Evolutionary conservation across 2,329 filamentous ascomycete species (phyloP), one percentile per base, ranked within the genome.

Genomic region (Aspergillus sp.): DNA sequence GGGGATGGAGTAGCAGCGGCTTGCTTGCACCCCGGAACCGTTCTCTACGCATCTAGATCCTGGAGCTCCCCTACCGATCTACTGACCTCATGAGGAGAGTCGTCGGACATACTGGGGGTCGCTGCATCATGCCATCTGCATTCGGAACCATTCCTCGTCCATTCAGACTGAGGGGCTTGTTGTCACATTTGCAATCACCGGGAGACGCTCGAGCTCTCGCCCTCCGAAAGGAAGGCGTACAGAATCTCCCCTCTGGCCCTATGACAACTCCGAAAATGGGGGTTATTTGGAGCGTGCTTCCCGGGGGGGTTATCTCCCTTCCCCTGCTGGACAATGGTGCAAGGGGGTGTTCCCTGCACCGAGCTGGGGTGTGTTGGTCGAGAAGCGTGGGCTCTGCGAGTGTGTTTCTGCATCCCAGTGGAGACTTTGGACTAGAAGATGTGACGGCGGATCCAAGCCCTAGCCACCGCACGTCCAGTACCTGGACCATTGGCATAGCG

Each of bases 321-420:
- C 49, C 40, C 49, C 50, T 53, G 40, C 45, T 47, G 38, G 36
- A 36, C 17, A 9, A 33, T 36, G 32, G 53, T 52, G 51, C 55
- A 57, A 52, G 52, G 45, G 53, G 59, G 54, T 33, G 22, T n/a
- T 50, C 51, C 47, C 33, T 43, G 40, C 4, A 6, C 16, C 16
- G 19, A 51, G 38, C 33, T 5, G 43, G 38, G 52, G 59, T 66
- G 63, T 58, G 65, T 58, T 67, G 63, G 64, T 63, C 57, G 42
- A 63, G 59, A 38, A 63, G 65, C 67, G 62, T 70, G 65, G 65
- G 63, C 64, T 58, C 64, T 70, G 66, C 65, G 64, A 59, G 60
- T 62, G 60, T 64, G 58, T 59, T 61, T 58, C 52, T 61, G 60
- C 57, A 59, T 59, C 51, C 26, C 35, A 64, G 64, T 67, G 63